Evolutionary conservation across 2,329 filamentous ascomycete genomes (phyloP).

Genomic region (Cladosporium colombiae): DNA sequence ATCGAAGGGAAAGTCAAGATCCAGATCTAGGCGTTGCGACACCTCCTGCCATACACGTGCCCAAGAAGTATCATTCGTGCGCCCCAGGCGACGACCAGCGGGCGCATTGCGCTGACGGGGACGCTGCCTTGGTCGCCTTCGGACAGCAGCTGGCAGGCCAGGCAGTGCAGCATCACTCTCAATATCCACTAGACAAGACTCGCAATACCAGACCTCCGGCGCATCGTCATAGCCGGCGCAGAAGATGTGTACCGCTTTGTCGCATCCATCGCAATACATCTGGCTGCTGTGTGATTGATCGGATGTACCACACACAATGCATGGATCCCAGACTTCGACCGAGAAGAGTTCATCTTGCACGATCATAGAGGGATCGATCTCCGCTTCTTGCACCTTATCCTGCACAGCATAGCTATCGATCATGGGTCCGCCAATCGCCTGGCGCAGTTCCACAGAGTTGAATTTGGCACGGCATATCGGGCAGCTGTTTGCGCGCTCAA

Average conservation of each 20-base stretch:
- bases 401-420: constrained; percentile 66
- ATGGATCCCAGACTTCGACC: constrained; percentile 64
- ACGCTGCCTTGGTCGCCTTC: constrained; percentile 30
- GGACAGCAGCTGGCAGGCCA: constrained; percentile 30
- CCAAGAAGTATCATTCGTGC: constrained; percentile 59
- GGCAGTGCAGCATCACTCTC: constrained; percentile 32
- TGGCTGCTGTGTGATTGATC: constrained; percentile 84
- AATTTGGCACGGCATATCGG: constrained; percentile 93
- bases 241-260: constrained; percentile 86
- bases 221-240: constrained; percentile 76
- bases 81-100: constrained; percentile 13
- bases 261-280: constrained; percentile 88
- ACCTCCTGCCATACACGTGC: constrained; percentile 85
- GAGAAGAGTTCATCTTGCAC: constrained; percentile 65
- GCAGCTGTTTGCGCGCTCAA: constrained; percentile 94
- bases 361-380: constrained; percentile 80
- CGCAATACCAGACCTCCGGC: constrained; percentile 76
- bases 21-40: constrained; percentile 74
- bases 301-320: constrained; percentile 77
- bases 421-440: constrained; percentile 66
- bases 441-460: constrained; percentile 83
- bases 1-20: constrained; percentile 83
- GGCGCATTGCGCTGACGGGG: constrained; percentile 20
- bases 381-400: constrained; percentile 85
- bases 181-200: constrained; percentile 62